phyloP scores from a whole-genome alignment of 208 protist genomes.

The Leishmania tarentolae region DNA sequence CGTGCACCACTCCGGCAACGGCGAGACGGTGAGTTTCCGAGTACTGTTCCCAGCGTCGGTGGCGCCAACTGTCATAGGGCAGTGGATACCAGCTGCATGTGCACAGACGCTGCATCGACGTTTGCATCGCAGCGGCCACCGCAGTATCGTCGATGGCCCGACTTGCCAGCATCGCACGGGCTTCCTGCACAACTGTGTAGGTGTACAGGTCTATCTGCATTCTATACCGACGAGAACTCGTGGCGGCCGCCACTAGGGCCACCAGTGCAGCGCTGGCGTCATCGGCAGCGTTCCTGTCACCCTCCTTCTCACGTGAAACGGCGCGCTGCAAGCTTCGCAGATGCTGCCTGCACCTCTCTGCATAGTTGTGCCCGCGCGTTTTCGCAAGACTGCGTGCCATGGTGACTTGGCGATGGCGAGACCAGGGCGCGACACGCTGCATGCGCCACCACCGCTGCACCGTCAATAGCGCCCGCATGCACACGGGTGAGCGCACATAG shows the following conservation, averaged over 20 bases:
- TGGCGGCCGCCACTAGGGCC: conserved; percentile 34
- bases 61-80: conserved; percentile 7
- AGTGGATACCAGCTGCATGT: neutral
- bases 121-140: neutral
- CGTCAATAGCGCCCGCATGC: conserved; percentile 44
- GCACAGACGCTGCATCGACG: neutral
- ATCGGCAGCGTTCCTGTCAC: neutral
- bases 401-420: conserved; percentile 1
- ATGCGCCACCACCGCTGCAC: conserved; percentile 83
- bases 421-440: conserved; percentile 28
- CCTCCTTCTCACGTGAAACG: neutral
- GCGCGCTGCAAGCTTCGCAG: conserved; percentile 10
- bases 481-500: conserved; percentile 41
- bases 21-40: neutral
- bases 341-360: conserved; percentile 5
- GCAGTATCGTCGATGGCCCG: neutral
- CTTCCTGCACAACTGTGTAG: conserved; percentile 28
- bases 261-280: neutral
- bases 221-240: conserved; percentile 35
- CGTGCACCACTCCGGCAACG: neutral
- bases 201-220: conserved; percentile 37
- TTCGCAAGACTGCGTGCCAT: conserved; percentile 1
- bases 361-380: conserved; percentile 8
- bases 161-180: conserved; percentile 11
- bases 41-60: conserved; percentile 2